Percentiles rank a stretch among this genome's conserved stretches.
Conservation (phyloP, 345 rosid genomes). For the Microthlaspi erraticum region DNA sequence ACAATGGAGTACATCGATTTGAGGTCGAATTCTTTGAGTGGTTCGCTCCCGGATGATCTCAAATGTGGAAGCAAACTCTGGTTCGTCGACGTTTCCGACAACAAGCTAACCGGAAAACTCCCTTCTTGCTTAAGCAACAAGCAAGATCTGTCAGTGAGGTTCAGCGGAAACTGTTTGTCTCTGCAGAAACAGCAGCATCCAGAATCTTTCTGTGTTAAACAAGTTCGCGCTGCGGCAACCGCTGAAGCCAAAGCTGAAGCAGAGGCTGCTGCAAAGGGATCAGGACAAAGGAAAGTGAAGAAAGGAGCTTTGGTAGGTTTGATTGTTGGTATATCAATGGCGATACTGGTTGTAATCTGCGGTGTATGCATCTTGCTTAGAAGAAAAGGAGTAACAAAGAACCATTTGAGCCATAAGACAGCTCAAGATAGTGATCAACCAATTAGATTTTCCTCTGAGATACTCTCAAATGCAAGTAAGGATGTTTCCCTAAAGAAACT, state of each 20-base stretch:
- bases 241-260: conserved; percentile 35
- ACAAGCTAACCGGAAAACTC: conserved; percentile 60
- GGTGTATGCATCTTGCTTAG: conserved; percentile 48
- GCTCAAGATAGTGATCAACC: conserved; percentile 51
- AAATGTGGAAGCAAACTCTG: conserved; percentile 59
- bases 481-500: neutral
- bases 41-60: conserved; percentile 55
- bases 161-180: conserved; percentile 67
- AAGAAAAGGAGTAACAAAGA: conserved; percentile 56
- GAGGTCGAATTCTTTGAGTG: conserved; percentile 60
- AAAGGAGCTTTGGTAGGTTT: conserved; percentile 53
- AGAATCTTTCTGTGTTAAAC: conserved; percentile 55
- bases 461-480: conserved; percentile 68
- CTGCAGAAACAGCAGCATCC: conserved; percentile 53
- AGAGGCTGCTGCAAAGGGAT: conserved; percentile 32
- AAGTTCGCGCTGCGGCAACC: conserved; percentile 36
- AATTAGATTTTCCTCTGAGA: conserved; percentile 56
- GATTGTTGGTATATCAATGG: conserved; percentile 46
- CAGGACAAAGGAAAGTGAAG: conserved; percentile 45
- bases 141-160: conserved; percentile 40
- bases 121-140: conserved; percentile 60
- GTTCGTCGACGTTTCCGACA: conserved; percentile 64
- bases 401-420: conserved; percentile 56
- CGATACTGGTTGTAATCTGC: conserved; percentile 46
- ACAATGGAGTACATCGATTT: conserved; percentile 62